These are phyloP conservation scores for Geotrichum macrosporum DNA, from an alignment of 1,139 yeast species.

Conservation along the genomic window DNA sequence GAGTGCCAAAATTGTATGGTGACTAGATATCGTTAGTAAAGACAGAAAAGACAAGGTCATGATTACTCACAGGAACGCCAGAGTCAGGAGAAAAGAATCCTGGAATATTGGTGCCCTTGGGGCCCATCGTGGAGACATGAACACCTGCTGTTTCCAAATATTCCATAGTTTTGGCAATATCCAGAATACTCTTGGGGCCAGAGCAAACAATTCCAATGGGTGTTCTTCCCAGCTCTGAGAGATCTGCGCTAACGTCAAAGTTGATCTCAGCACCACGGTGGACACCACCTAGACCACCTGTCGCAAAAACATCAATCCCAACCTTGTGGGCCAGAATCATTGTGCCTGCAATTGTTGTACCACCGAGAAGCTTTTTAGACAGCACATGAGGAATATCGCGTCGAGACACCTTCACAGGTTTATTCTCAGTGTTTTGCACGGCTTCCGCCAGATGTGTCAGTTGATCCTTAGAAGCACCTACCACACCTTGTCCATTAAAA, in stretches of 20 bases:
- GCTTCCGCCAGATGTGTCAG: conserved; percentile 49
- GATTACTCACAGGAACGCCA: conserved; percentile 44
- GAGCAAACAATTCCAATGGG: conserved; percentile 87
- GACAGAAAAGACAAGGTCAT: too few relatives aligned
- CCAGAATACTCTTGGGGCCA: conserved; percentile 85
- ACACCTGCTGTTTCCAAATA: conserved; percentile 85
- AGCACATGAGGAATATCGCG: conserved; percentile 75
- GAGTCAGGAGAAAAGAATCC: conserved; percentile 81
- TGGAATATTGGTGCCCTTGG: conserved; percentile 57
- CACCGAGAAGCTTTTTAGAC: conserved; percentile 63
- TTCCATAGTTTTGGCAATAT: conserved; percentile 76
- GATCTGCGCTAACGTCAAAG: conserved; percentile 82
- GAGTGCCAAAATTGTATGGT: conserved; percentile 56
- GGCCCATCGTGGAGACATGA: conserved; percentile 48
- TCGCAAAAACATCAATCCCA: conserved; percentile 81
- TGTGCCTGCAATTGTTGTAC: conserved; percentile 87
- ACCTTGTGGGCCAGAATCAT: conserved; percentile 75
- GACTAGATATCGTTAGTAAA: too few relatives aligned
- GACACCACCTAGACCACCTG: conserved; percentile 94
- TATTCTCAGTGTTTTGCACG: conserved; percentile 23
- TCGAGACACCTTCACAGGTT: conserved; percentile 63
- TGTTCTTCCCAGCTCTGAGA: conserved; percentile 77
- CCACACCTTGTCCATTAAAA: conserved; percentile 62
- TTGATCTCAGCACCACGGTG: conserved; percentile 72
- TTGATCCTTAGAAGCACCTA: conserved; percentile 54